Percentiles rank a stretch among this genome's conserved stretches.
Evolutionary conservation across 345 rosid species (phyloP).

Genomic region (Pistacia integerrima): DNA sequence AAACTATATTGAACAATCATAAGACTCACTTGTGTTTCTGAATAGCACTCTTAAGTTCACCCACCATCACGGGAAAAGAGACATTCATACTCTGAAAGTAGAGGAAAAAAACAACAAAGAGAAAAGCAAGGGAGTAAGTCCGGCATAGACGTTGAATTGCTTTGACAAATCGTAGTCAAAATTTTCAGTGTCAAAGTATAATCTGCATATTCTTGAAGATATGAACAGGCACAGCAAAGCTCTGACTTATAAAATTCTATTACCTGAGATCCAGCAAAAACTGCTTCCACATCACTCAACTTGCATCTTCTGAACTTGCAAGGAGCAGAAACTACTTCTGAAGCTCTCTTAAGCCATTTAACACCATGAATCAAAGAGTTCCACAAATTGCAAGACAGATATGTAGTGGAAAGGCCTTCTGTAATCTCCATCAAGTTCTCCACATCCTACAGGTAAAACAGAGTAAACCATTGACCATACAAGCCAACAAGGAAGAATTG

Average conservation of each 20-base stretch:
- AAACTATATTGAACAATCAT: neutral
- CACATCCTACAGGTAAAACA: constrained; percentile 50
- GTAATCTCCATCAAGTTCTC: constrained; percentile 43
- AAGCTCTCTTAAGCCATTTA: constrained; percentile 60
- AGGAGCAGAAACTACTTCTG: constrained; percentile 37
- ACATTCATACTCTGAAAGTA: constrained; percentile 42
- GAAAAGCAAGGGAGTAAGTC: constrained; percentile 8
- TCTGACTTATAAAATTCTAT: neutral
- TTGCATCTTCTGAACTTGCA: constrained; percentile 39
- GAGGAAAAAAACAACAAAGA: neutral
- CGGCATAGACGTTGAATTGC: constrained; percentile 1
- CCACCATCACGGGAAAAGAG: constrained; percentile 44
- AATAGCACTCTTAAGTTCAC: constrained; percentile 42
- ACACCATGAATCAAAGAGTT: constrained; percentile 42
- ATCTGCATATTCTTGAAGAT: constrained; percentile 8
- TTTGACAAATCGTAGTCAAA: constrained; percentile 3
- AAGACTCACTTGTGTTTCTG: constrained; percentile 54
- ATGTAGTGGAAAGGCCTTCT: constrained; percentile 29
- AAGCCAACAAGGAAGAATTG: constrained; percentile 7
- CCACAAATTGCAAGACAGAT: constrained; percentile 32
- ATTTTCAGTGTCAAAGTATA: neutral
- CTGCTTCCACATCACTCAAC: constrained; percentile 54
- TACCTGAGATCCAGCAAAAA: constrained; percentile 58
- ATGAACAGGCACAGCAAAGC: neutral
- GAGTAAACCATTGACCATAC: constrained; percentile 5